Evolutionary conservation across 31 red algal species (phyloP), one percentile per base, ranked within the genome.

Genomic region (Endocladia muricata): DNA sequence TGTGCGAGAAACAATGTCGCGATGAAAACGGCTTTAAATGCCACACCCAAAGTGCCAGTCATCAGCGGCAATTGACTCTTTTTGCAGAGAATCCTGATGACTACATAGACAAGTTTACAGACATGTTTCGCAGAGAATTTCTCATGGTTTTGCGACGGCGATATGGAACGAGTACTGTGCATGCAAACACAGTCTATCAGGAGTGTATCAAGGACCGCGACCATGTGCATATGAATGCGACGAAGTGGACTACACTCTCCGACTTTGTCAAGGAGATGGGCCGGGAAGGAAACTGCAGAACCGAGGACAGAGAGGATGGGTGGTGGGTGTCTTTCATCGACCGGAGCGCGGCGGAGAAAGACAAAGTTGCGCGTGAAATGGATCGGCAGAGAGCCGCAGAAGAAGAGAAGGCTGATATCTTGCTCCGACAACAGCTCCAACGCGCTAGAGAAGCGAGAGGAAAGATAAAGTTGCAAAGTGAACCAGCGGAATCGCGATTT

Each of bases 191-290:
- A 15, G 90, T 93, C 2, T 97, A 97, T 72, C 88, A 97, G 37
- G 94, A 97, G 25, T 88, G 81, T 55, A 97, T 97, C 56, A 82
- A 88, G 48, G 94, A 97, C 55, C 71, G 78, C 40, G 77, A 97
- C 37, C 94, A 97, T 66, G 51, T 97, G 54, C 94, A 97, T 70
- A 97, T 97, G 94, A 97, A 97, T 34, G 79, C 89, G n/a, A 97
- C 94, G 7, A 78, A 76, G 41, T 97, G 94, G 94, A 84, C 89
- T 48, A 93, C 90, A 36, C 84, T 97, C 17, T 66, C 79, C 11
- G 94, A 86, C 11, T 97, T 97, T 77, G 66, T 93, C 23, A 83
- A 91, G 56, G 78, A 85, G 4, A 49, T 97, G 17, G 94, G 94
- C n/a, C 72, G 72, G 58, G 62, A 73, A 39, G 94, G 94, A 7